Base-by-base conservation (phyloP, 768 basidiomycete species). In the Lactarius hatsudake region DNA sequence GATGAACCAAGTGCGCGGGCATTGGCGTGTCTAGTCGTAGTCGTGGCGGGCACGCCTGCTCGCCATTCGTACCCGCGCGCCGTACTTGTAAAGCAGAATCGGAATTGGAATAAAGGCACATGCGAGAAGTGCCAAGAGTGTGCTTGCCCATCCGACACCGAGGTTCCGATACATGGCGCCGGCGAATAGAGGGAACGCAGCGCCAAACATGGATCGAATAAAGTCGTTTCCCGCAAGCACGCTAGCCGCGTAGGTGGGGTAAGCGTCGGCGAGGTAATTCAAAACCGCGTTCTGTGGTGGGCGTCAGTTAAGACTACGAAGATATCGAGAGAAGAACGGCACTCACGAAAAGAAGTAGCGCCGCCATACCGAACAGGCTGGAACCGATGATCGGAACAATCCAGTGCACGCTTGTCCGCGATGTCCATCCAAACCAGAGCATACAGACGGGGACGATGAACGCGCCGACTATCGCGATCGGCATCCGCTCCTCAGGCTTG, bases 151-250 rank as follows among this genome's bases (percentile, higher is more conserved):
- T 3, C 74, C 73, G 32, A 76, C 66, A 1, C 74, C 74, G 17
- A 75, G 71, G 43, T 72, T 73, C 32, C 57, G 42, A 55, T 75
- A 75, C 63, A 69, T 72, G 2, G 71, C 66, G 10, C 67, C 62
- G 5, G 72, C 71, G 45, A 75, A 74, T 13, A 74, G 63, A 1
- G 68, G 68, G 34, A 65, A 67, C 5, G 4, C 56, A 1, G 63
- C 57, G 40, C 66, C 66, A 38, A 77, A 72, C 63, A 72, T 68
- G 1, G 76, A 73, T 5, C 78, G 71, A 68, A 77, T 77, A 13
- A 78, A 66, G 61, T 73, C 77, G 53, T 78, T 78, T 42, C 77
- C 77, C 0, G 77, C 77, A n/a, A 79, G 71, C 28, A 78, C 76
- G 48, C 72, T 72, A 30, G 77, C 78, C 2, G 73, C 75, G 61